Percentiles rank a stretch among this genome's conserved stretches.
Evolutionary conservation across 2,329 filamentous ascomycete species (phyloP).

Genomic region (Cordyceps tenuipes): DNA sequence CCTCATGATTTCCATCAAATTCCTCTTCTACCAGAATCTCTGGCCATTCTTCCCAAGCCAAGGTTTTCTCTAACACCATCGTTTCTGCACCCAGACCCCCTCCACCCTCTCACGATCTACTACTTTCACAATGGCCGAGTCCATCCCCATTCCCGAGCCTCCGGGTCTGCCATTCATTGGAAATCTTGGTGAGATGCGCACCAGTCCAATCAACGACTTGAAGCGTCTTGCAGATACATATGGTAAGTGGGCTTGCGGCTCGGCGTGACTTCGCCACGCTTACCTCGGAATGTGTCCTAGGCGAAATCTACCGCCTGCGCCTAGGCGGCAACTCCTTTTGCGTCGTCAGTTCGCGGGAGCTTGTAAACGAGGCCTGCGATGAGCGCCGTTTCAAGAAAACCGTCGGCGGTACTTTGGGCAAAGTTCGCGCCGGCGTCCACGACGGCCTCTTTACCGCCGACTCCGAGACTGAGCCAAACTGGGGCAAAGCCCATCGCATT

Average conservation of each 20-base stretch:
- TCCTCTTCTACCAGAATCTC: not conserved
- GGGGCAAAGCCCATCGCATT: slow-evolving; percentile 58
- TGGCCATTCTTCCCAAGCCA: not conserved
- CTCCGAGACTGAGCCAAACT: slow-evolving; percentile 44
- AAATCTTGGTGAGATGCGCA: slow-evolving; percentile 55
- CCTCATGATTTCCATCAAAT: not conserved
- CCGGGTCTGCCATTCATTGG: slow-evolving; percentile 57
- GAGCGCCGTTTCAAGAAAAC: slow-evolving; percentile 58
- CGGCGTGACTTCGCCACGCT: not conserved
- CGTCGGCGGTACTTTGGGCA: slow-evolving; percentile 36
- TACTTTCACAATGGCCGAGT: slow-evolving; percentile 23
- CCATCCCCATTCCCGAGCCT: slow-evolving; percentile 52
- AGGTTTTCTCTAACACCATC: not conserved
- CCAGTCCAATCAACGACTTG: slow-evolving; percentile 48
- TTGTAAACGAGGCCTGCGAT: slow-evolving; percentile 57
- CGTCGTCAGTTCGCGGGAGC: slow-evolving; percentile 42
- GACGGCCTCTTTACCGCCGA: slow-evolving; percentile 58
- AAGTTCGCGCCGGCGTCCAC: slow-evolving; percentile 48
- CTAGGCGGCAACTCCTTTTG: slow-evolving; percentile 40
- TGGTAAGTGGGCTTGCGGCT: slow-evolving; percentile 35
- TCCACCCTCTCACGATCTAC: not conserved
- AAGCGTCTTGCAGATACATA: slow-evolving; percentile 54
- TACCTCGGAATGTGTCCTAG: slow-evolving; percentile 26
- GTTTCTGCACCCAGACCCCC: not conserved
- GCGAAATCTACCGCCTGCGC: slow-evolving; percentile 51